These are phyloP conservation scores for Margaritispora aquatica DNA, from an alignment of 495 filamentous ascomycete species.

Conservation along the genomic window DNA sequence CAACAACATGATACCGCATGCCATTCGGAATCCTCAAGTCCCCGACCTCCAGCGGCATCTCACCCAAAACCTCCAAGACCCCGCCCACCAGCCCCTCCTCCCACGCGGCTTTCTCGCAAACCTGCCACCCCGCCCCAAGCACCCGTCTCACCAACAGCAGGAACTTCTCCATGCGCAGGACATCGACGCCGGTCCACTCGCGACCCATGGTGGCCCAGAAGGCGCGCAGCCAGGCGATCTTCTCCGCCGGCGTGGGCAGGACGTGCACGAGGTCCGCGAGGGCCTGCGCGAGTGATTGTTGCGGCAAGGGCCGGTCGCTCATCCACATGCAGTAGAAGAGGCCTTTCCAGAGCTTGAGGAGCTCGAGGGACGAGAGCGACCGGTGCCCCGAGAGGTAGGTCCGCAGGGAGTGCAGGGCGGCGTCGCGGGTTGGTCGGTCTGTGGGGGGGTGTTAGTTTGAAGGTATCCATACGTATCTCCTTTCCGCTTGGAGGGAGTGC, in stretches of 20 bases:
- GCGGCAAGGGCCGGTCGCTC: slow-evolving; percentile 79
- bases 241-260: slow-evolving; percentile 50
- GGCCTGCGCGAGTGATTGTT: slow-evolving; percentile 75
- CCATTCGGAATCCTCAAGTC: slow-evolving; percentile 65
- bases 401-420: slow-evolving; percentile 71
- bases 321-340: slow-evolving; percentile 97
- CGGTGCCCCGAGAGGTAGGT: slow-evolving; percentile 66
- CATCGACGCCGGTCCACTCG: slow-evolving; percentile 80
- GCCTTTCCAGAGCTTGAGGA: slow-evolving; percentile 93
- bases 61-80: slow-evolving; percentile 28
- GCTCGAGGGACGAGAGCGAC: slow-evolving; percentile 64
- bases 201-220: slow-evolving; percentile 88
- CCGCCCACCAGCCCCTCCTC: slow-evolving; percentile 22
- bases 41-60: slow-evolving; percentile 34
- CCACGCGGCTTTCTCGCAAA: slow-evolving; percentile 37
- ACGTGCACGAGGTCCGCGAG: slow-evolving; percentile 67
- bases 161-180: slow-evolving; percentile 88
- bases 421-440: slow-evolving; percentile 80
- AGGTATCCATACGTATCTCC: too few species aligned
- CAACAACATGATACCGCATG: slow-evolving; percentile 77
- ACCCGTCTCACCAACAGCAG: slow-evolving; percentile 75
- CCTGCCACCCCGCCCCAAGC: slow-evolving; percentile 59
- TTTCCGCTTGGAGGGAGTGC: too few species aligned
- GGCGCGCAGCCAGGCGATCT: slow-evolving; percentile 61
- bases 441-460: too few species aligned